Conservation (phyloP, 768 basidiomycete species). For the Pulveroboletus ravenelii region DNA sequence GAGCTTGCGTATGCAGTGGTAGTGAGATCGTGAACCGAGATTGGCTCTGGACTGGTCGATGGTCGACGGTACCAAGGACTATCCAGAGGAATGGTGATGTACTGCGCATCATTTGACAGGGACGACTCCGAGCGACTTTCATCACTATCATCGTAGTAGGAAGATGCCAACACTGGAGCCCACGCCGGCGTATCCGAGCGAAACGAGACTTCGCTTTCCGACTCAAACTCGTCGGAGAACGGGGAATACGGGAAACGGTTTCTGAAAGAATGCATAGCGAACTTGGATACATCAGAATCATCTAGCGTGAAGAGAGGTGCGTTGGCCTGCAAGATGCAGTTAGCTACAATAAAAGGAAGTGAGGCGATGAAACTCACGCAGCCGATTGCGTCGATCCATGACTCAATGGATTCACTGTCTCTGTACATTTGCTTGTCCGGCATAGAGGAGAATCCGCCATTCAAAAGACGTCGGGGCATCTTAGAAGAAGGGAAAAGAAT, state of each 20-base stretch:
- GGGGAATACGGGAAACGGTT: slow-evolving; percentile 14
- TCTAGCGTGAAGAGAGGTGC: slow-evolving; percentile 2
- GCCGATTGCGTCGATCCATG: slow-evolving; percentile 26
- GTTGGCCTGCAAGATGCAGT: slow-evolving; percentile 13
- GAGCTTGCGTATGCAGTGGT: slow-evolving; percentile 20
- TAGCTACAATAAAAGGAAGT: background rate
- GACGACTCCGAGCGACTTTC: slow-evolving; percentile 17
- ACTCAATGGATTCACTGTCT: slow-evolving; percentile 20
- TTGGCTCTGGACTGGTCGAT: slow-evolving; percentile 25
- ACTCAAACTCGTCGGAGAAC: slow-evolving; percentile 21
- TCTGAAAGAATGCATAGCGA: slow-evolving; percentile 19
- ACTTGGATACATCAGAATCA: slow-evolving; percentile 9
- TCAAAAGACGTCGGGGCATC: background rate
- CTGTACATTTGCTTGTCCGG: slow-evolving; percentile 21
- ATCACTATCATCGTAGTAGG: slow-evolving; percentile 20
- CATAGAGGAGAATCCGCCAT: slow-evolving; percentile 6
- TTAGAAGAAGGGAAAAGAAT: slow-evolving; percentile 13
- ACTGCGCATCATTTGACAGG: slow-evolving; percentile 32
- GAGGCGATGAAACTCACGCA: slow-evolving; percentile 13
- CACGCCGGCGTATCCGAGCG: slow-evolving; percentile 16
- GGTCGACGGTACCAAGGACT: slow-evolving; percentile 37
- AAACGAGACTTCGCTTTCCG: slow-evolving; percentile 16
- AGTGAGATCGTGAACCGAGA: slow-evolving; percentile 16
- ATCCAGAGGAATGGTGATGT: slow-evolving; percentile 35
- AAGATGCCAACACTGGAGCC: slow-evolving; percentile 14